These are phyloP conservation scores for Suhomyces sp. DNA, from an alignment of 805 yeast genomes.

Conservation along the genomic window DNA sequence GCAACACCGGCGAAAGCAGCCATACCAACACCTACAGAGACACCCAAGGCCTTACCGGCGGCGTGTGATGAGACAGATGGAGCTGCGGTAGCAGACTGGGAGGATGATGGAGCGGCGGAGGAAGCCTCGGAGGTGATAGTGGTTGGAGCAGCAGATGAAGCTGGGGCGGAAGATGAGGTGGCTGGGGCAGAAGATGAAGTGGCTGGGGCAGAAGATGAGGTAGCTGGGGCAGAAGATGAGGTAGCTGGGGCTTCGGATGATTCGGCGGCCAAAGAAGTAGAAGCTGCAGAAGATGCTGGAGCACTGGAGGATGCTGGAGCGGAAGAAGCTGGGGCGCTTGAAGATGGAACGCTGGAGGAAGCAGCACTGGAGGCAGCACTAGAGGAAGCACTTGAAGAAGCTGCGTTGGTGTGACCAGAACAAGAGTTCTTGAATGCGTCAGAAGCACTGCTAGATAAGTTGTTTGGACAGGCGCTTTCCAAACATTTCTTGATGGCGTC, in stretches of 20 bases:
- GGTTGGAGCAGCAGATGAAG: slow-evolving; percentile 4
- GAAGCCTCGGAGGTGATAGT: slow-evolving; percentile 1
- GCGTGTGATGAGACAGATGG: slow-evolving; percentile 7
- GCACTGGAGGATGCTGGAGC: slow-evolving; percentile 1
- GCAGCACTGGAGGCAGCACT: slow-evolving; percentile 6
- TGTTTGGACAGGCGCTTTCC: slow-evolving; percentile 65
- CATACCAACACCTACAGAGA: slow-evolving; percentile 25
- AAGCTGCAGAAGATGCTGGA: slow-evolving; percentile 2
- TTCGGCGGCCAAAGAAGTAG: slow-evolving; percentile 5
- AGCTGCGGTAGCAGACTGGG: background rate
- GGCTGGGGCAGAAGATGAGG: slow-evolving; percentile 1
- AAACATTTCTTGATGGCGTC: slow-evolving; percentile 60
- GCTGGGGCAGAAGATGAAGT: slow-evolving; percentile 6
- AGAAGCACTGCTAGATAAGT: slow-evolving; percentile 55
- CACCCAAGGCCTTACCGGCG: slow-evolving; percentile 18
- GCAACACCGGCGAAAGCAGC: slow-evolving; percentile 24
- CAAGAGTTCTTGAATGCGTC: slow-evolving; percentile 56
- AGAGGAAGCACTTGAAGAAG: slow-evolving; percentile 14
- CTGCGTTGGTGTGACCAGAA: slow-evolving; percentile 28
- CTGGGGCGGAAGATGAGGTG: slow-evolving; percentile 1
- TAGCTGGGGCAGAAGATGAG: slow-evolving; percentile 4
- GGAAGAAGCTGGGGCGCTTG: slow-evolving; percentile 2
- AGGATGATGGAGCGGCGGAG: slow-evolving; percentile 4
- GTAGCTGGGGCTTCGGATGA: slow-evolving; percentile 6
- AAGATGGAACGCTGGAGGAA: slow-evolving; percentile 1